A percentile compares a stretch with the other conserved stretches of the same genome.
These are phyloP conservation scores for Beauveria australis DNA, from an alignment of 2,329 filamentous ascomycete species.

Conservation along the genomic window DNA sequence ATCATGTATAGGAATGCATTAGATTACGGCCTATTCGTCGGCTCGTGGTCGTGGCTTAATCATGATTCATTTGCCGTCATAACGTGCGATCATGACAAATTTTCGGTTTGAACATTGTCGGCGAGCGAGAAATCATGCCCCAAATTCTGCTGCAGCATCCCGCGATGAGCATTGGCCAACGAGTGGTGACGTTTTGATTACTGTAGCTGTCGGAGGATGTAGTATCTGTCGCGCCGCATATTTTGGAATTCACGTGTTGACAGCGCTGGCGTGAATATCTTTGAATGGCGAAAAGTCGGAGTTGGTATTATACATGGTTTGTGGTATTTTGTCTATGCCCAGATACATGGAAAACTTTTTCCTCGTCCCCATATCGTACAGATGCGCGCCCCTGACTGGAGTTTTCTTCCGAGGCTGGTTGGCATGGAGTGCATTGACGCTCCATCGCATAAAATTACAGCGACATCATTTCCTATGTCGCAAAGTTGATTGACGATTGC, in stretches of 20 bases:
- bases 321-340: slow-evolving; percentile 9
- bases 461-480: background rate
- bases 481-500: background rate
- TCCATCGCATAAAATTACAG: slow-evolving; percentile 4
- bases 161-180: background rate
- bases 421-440: background rate
- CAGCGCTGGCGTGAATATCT: background rate
- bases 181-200: background rate
- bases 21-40: background rate
- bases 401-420: background rate
- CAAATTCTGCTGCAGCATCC: background rate
- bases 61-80: background rate
- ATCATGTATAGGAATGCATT: slow-evolving; percentile 1
- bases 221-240: background rate
- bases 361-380: background rate
- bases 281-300: background rate
- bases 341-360: background rate
- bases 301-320: background rate
- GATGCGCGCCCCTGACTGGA: background rate
- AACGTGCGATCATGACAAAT: background rate
- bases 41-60: background rate
- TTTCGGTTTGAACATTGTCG: background rate
- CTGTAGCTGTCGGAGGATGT: background rate
- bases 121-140: background rate
- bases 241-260: background rate